Base-by-base conservation (phyloP, 495 filamentous ascomycete genomes). In the Penicillium psychrofluorescens region DNA sequence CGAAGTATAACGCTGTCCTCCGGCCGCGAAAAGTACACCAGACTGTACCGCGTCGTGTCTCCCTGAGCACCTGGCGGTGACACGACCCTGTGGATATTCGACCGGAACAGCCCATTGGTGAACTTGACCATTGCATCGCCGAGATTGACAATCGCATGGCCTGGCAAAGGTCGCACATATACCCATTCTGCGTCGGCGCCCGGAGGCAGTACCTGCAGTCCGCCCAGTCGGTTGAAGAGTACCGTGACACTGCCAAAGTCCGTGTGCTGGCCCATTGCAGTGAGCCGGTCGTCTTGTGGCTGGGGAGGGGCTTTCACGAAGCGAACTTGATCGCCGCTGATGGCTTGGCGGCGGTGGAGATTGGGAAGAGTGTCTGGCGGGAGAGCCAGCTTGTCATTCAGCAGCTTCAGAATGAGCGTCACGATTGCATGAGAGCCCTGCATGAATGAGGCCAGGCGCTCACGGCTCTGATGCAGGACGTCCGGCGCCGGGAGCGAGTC, bases 121-220 rank as follows among this genome's bases (percentile, higher is more conserved):
- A 84, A 84, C 35, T 76, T 80, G 8, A 77, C 74, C 62, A 83
- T 71, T 8, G 79, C 76, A 43, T 86, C 83, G 1, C 80, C 82
- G 0, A 86, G 67, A 42, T 86, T 85, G 39, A 84, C 63, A 29
- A 86, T 76, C 8, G 70, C 71, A 40, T 77, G 74, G 0, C 79
- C 76, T 4, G 64, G 67, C 11, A 81, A 50, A 0, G 83, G 81
- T 29, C 68, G 62, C 11, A 86, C 78, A 55, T 77, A 84, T 2
- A 64, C 49, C 81, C 81, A 85, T 28, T 74, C 61, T 13, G 71
- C 68, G 11, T 67, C 62, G 0, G 44, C 50, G 7, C 66, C 67
- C 7, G 76, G 75, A 0, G 68, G 67, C 31, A 68, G 68, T 11
- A 81, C 73, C 44, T 84, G 78, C 7, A 82, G 64, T 0, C 80